Percentiles rank a stretch among this genome's conserved stretches.
Evolutionary conservation across 345 rosid species (phyloP).

Genomic region (Aquilaria sinensis): DNA sequence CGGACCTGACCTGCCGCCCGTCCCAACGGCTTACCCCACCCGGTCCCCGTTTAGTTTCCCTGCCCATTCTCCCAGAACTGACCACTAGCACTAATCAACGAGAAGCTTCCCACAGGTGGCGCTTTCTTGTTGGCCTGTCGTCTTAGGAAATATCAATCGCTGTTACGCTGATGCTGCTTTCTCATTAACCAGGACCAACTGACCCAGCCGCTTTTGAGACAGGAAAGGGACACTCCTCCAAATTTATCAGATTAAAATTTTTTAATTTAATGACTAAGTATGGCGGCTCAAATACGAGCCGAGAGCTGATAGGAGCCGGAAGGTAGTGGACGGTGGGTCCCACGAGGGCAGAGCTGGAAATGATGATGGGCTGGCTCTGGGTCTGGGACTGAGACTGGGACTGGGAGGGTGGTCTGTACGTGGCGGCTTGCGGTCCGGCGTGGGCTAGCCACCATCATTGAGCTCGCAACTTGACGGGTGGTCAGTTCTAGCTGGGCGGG

Average conservation of each 20-base stretch:
- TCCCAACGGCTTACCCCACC: conserved; percentile 12
- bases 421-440: conserved; percentile 67
- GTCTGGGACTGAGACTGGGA: too few species aligned
- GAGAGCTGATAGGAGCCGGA: conserved; percentile 11
- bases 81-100: background rate
- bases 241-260: conserved; percentile 2
- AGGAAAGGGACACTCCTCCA: conserved; percentile 24
- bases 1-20: conserved; percentile 24
- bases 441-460: conserved; percentile 57
- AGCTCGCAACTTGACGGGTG: conserved; percentile 37
- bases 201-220: conserved; percentile 12
- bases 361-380: conserved; percentile 4
- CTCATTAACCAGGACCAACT: background rate
- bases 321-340: conserved; percentile 26
- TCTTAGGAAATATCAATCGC: background rate
- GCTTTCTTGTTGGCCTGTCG: conserved; percentile 11
- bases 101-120: conserved; percentile 8
- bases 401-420: conserved; percentile 16
- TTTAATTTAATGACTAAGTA: too few species aligned
- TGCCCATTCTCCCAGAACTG: background rate
- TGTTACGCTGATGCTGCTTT: background rate
- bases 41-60: too few species aligned
- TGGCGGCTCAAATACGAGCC: background rate
- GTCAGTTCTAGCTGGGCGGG: conserved; percentile 13
- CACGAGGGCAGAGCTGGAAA: background rate